These are phyloP conservation scores for Polyporus arcularius DNA, from an alignment of 768 basidiomycete species.

Conservation along the genomic window DNA sequence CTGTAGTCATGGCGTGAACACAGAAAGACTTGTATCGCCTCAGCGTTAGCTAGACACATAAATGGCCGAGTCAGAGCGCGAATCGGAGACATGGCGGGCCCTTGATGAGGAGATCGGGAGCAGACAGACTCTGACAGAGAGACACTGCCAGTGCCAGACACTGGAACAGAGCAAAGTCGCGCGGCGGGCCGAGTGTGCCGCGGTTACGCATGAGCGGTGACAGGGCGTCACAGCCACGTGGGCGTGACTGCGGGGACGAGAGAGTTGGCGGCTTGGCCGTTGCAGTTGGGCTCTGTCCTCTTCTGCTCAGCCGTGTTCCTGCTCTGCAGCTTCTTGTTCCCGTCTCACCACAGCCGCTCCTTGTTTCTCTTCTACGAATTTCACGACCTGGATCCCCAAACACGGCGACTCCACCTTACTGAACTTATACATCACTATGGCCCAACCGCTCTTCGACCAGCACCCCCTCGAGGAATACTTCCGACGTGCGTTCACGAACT, in stretches of 20 bases:
- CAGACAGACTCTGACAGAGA: no score
- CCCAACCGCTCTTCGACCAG: slow-evolving; percentile 75
- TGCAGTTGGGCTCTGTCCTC: background rate
- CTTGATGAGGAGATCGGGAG: no score
- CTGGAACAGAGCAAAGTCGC: no score
- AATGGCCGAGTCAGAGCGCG: no score
- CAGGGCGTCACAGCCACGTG: background rate
- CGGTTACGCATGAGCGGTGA: background rate
- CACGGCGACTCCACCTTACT: slow-evolving; percentile 4
- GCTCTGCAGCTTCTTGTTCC: slow-evolving; percentile 12
- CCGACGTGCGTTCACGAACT: slow-evolving; percentile 45
- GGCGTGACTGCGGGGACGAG: background rate
- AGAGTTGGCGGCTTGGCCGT: background rate
- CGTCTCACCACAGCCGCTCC: slow-evolving; percentile 20
- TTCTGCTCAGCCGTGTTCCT: background rate
- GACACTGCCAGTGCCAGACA: no score
- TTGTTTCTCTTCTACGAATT: slow-evolving; percentile 18
- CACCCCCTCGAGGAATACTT: slow-evolving; percentile 77
- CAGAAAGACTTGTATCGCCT: background rate
- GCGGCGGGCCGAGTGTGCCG: no score
- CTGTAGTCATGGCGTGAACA: background rate
- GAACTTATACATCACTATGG: slow-evolving; percentile 46
- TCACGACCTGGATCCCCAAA: slow-evolving; percentile 10
- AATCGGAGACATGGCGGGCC: no score
- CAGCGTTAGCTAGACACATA: no score